Evolutionary conservation across 2,329 filamentous ascomycete genomes (phyloP).

Genomic region (Parascedosporium putredinis): DNA sequence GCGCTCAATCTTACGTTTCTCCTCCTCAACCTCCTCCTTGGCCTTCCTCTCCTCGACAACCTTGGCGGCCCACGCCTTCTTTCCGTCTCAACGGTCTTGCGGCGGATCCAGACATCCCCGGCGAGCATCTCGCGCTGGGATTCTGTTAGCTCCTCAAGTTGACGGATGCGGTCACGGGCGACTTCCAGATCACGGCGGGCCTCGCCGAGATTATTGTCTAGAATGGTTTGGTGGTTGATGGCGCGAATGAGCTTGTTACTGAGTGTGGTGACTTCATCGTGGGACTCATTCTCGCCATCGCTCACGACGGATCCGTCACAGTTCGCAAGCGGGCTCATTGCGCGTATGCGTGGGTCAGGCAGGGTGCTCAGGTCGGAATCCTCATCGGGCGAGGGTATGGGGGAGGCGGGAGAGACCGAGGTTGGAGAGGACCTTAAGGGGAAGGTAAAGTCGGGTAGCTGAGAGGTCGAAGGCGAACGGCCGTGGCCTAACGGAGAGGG

Average conservation of each 20-base stretch:
- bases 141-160: constrained; percentile 56
- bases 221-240: constrained; percentile 87
- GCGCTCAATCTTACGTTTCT: constrained; percentile 82
- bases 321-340: constrained; percentile 34
- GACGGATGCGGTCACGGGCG: constrained; percentile 54
- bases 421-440: constrained; percentile 23
- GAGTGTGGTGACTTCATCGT: constrained; percentile 72
- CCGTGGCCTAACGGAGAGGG: constrained; percentile 25
- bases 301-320: constrained; percentile 16
- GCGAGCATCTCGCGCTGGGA: constrained; percentile 63
- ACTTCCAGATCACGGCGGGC: constrained; percentile 75
- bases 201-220: constrained; percentile 79
- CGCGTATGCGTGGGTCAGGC: constrained; percentile 50
- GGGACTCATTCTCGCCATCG: constrained; percentile 43
- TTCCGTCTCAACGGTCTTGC: constrained; percentile 63
- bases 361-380: constrained; percentile 59
- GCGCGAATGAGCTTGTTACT: constrained; percentile 95
- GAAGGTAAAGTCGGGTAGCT: constrained; percentile 22
- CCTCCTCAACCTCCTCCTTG: constrained; percentile 57
- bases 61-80: constrained; percentile 47
- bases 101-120: constrained; percentile 65
- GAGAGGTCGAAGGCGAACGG: constrained; percentile 23
- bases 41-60: constrained; percentile 56
- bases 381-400: constrained; percentile 27
- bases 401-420: constrained; percentile 25